A percentile compares a stretch with the other conserved stretches of the same genome.
These are phyloP conservation scores for Globisporangium heterothallicum DNA, from an alignment of 352 stramenopile genomes.

Conservation along the genomic window DNA sequence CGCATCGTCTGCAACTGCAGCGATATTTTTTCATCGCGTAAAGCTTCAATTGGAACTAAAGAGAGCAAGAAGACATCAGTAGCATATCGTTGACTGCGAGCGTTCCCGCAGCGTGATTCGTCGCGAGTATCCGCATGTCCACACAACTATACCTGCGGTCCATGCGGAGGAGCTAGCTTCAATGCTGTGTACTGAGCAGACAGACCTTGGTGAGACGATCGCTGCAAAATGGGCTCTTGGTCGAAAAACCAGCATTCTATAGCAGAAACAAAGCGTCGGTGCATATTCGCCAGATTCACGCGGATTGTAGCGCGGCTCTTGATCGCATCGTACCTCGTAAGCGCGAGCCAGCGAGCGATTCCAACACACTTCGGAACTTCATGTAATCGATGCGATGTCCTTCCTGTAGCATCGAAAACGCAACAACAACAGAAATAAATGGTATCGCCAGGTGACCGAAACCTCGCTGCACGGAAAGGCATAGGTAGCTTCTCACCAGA, in stretches of 20 bases:
- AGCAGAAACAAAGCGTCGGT: no score
- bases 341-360: constrained; percentile 31
- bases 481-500: constrained; percentile 22
- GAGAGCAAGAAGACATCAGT: no score
- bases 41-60: constrained; percentile 83
- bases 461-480: background rate
- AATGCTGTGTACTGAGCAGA: constrained; percentile 52
- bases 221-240: constrained; percentile 51
- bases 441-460: background rate
- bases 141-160: constrained; percentile 46
- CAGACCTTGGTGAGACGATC: constrained; percentile 26
- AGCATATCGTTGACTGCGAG: no score
- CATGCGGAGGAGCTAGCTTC: constrained; percentile 65
- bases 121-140: no score
- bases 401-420: constrained; percentile 15
- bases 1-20: constrained; percentile 61
- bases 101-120: no score
- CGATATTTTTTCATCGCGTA: constrained; percentile 84
- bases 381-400: constrained; percentile 65
- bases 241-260: constrained; percentile 89
- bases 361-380: constrained; percentile 55
- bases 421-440: background rate
- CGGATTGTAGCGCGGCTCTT: no score
- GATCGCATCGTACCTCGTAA: constrained; percentile 41
- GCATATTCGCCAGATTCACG: no score